Conservation (phyloP, 2,329 filamentous ascomycete genomes). For the Neofusicoccum kwambonambiense region DNA sequence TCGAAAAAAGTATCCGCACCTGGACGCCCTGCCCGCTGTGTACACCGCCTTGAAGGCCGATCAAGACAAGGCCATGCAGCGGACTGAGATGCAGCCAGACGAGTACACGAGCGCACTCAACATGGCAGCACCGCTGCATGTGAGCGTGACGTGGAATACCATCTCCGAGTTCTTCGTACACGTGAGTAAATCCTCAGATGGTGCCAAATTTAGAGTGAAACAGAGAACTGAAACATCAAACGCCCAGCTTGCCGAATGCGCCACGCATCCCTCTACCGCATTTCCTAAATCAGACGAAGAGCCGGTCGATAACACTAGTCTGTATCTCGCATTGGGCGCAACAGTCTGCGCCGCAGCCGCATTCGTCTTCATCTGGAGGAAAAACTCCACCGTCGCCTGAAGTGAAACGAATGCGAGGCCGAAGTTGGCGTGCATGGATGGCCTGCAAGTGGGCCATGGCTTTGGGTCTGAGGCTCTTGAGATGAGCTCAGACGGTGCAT, state of each 20-base stretch:
- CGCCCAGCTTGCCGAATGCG: constrained; percentile 73
- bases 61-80: constrained; percentile 93
- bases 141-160: constrained; percentile 90
- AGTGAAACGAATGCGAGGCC: neutral
- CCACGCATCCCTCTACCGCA: constrained; percentile 81
- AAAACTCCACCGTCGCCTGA: constrained; percentile 26
- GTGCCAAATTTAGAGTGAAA: constrained; percentile 26
- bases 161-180: constrained; percentile 92
- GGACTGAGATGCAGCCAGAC: constrained; percentile 83
- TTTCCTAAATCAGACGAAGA: constrained; percentile 91
- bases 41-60: constrained; percentile 95
- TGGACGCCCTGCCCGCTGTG: constrained; percentile 86
- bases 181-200: constrained; percentile 29
- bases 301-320: constrained; percentile 73
- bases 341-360: constrained; percentile 59
- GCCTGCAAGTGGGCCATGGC: neutral
- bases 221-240: neutral
- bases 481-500: constrained; percentile 6
- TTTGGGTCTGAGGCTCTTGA: neutral
- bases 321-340: constrained; percentile 83
- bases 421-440: neutral
- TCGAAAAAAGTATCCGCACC: constrained; percentile 73
- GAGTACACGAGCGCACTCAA: constrained; percentile 81
- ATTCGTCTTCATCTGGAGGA: constrained; percentile 61
- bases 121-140: constrained; percentile 89